Percentiles rank a stretch among this genome's conserved stretches.
These are phyloP conservation scores for Exophiala calicioides DNA, from an alignment of 2,329 filamentous ascomycete genomes.

Conservation along the genomic window DNA sequence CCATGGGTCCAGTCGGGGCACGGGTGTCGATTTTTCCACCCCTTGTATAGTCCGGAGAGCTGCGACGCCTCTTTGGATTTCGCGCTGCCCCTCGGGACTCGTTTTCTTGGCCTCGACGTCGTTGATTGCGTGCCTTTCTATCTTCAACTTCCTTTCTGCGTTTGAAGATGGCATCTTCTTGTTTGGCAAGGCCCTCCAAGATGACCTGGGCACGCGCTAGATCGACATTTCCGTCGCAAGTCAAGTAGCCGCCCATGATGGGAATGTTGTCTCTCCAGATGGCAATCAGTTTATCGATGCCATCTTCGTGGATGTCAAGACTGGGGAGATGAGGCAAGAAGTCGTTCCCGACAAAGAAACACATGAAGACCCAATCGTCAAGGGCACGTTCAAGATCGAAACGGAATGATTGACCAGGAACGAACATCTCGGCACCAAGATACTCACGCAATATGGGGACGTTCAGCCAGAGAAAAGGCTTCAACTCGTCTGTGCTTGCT, in stretches of 20 bases:
- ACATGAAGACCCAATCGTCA: constrained; percentile 99
- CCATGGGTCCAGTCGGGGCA: constrained; percentile 48
- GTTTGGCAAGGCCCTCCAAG: constrained; percentile 80
- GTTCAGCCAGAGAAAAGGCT: constrained; percentile 98
- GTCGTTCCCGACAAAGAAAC: constrained; percentile 98
- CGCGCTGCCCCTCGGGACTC: constrained; percentile 52
- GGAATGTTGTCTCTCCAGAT: constrained; percentile 95
- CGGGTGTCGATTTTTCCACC: constrained; percentile 27
- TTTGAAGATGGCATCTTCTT: constrained; percentile 91
- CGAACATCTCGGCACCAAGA: constrained; percentile 81
- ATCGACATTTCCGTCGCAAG: constrained; percentile 90
- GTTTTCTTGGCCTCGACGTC: constrained; percentile 73
- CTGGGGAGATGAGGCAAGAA: constrained; percentile 97
- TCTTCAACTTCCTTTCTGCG: constrained; percentile 85
- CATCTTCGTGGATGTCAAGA: constrained; percentile 93
- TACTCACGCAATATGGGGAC: constrained; percentile 91
- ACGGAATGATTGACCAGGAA: constrained; percentile 78
- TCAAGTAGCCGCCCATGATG: constrained; percentile 91
- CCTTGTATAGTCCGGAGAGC: constrained; percentile 47
- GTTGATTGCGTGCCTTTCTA: constrained; percentile 74
- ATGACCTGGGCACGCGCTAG: constrained; percentile 85
- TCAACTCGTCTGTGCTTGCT: constrained; percentile 66
- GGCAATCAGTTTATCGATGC: constrained; percentile 92
- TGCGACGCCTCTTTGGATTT: constrained; percentile 44
- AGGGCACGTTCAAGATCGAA: constrained; percentile 93